Conservation (phyloP, 306 rosid species). For the Rubus parviflorus region DNA sequence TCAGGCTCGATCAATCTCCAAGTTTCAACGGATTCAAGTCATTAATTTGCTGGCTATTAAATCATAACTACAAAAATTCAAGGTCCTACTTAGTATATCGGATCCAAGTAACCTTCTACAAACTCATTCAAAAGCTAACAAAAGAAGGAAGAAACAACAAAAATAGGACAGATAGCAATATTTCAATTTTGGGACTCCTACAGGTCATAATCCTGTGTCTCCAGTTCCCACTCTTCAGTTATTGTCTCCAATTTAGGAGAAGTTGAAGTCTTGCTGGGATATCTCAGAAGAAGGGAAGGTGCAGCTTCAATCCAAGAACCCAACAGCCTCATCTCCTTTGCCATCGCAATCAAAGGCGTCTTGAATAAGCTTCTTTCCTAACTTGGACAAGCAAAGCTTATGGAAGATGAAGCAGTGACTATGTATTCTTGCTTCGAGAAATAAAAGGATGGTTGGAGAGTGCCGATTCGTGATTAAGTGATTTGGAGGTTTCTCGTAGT, state of each 20-base stretch:
- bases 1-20: background rate
- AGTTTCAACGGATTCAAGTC: background rate
- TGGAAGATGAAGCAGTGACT: background rate
- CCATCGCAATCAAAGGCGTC: slow-evolving; percentile 34
- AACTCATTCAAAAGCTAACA: background rate
- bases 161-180: background rate
- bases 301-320: slow-evolving; percentile 47
- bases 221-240: slow-evolving; percentile 47
- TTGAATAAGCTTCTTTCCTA: background rate
- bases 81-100: background rate
- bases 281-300: slow-evolving; percentile 45
- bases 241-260: slow-evolving; percentile 58
- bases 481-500: background rate
- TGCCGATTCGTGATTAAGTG: background rate
- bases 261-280: slow-evolving; percentile 37
- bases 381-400: background rate
- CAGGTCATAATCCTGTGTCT: slow-evolving; percentile 15
- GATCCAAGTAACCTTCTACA: background rate
- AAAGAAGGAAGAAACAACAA: background rate
- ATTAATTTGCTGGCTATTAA: background rate
- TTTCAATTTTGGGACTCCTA: background rate
- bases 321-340: slow-evolving; percentile 32
- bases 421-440: background rate
- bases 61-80: background rate
- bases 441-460: background rate